A percentile compares a stretch with the other conserved stretches of the same genome.
Evolutionary conservation across 192 early-diverging fungal species (phyloP).

Genomic region (Entomortierella chlamydospora): DNA sequence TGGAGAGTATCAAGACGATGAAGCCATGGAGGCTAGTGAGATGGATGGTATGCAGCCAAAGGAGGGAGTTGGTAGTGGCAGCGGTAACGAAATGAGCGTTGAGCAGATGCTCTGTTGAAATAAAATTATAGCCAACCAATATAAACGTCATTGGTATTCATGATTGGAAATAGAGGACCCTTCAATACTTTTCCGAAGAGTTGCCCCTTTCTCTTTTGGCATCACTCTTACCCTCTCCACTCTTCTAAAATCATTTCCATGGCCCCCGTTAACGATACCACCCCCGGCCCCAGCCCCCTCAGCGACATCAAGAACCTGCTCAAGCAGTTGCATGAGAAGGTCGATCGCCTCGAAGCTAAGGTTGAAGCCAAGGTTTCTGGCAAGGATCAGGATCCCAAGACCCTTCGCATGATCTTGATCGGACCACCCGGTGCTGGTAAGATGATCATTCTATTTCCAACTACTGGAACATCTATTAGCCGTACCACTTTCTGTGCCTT

Average conservation of each 20-base stretch:
- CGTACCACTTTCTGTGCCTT: neutral
- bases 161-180: neutral
- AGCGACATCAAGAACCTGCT: constrained; percentile 55
- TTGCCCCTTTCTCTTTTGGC: neutral
- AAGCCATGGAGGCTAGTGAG: neutral
- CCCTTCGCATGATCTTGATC: constrained; percentile 88
- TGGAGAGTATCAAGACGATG: constrained; percentile 5
- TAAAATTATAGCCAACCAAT: neutral
- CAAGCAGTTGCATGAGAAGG: constrained; percentile 52
- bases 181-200: neutral
- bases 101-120: constrained; percentile 11
- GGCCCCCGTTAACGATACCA: constrained; percentile 10
- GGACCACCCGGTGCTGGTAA: constrained; percentile 91
- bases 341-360: constrained; percentile 11
- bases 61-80: neutral
- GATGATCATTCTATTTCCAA: constrained; percentile 31
- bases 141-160: neutral
- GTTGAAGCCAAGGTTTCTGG: constrained; percentile 13
- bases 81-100: constrained; percentile 18
- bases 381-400: constrained; percentile 49
- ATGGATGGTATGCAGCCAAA: neutral
- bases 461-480: neutral
- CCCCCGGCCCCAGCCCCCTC: constrained; percentile 39
- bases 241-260: neutral
- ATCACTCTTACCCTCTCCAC: neutral